These are phyloP conservation scores for Aspergillus neotritici DNA, from an alignment of 2,329 filamentous ascomycete genomes.

Conservation along the genomic window DNA sequence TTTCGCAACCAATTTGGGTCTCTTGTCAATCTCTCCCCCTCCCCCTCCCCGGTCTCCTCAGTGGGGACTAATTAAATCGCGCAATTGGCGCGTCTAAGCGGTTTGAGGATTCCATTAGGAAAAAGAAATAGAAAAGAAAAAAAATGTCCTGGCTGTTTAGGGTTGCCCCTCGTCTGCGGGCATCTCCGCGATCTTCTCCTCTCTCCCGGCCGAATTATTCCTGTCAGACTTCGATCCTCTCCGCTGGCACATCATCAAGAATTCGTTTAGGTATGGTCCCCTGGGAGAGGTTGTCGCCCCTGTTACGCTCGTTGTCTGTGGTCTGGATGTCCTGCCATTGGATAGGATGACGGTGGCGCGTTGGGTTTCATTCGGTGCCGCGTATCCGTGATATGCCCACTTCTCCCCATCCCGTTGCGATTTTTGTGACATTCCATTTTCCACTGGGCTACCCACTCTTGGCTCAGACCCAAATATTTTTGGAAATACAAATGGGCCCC, in stretches of 20 bases:
- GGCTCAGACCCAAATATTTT: too few species aligned
- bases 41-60: constrained; percentile 14
- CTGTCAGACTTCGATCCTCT: constrained; percentile 4
- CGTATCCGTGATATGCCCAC: too few species aligned
- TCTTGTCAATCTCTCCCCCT: constrained; percentile 2
- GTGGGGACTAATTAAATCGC: constrained; percentile 9
- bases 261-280: constrained; percentile 10
- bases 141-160: constrained; percentile 29
- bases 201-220: constrained; percentile 27
- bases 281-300: constrained; percentile 6
- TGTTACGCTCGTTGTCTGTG: too few species aligned
- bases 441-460: too few species aligned
- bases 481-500: too few species aligned
- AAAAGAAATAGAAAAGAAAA: neutral
- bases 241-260: constrained; percentile 16
- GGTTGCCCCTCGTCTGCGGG: constrained; percentile 26
- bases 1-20: constrained; percentile 3
- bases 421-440: too few species aligned
- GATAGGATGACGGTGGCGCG: too few species aligned
- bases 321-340: too few species aligned
- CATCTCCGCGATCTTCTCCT: constrained; percentile 25
- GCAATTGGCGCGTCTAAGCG: constrained; percentile 9
- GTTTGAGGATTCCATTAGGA: neutral
- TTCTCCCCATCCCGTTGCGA: too few species aligned
- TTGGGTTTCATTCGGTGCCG: too few species aligned